These are phyloP conservation scores for Bacterosira constricta DNA, from an alignment of 108 stramenopile genomes.

Conservation along the genomic window DNA sequence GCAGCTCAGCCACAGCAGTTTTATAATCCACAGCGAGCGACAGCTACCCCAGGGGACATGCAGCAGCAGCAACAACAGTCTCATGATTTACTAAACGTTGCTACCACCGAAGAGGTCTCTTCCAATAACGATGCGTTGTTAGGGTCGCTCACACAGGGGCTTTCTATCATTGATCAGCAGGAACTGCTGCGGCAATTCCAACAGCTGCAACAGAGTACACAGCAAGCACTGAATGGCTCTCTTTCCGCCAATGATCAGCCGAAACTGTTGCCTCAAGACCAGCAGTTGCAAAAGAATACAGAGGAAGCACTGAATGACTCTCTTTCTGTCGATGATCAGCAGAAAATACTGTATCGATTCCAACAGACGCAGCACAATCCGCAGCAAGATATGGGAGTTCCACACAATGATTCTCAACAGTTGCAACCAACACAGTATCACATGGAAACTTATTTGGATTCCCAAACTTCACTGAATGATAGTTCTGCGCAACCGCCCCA, in stretches of 20 bases:
- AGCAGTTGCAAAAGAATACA: background rate
- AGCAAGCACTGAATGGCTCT: background rate
- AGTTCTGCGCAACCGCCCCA: no score
- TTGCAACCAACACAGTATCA: no score
- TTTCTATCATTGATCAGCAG: background rate
- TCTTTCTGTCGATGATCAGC: conserved; percentile 4
- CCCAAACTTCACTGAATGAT: no score
- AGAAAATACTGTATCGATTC: conserved; percentile 1
- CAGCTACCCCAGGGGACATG: background rate
- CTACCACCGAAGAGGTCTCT: background rate
- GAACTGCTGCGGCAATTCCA: background rate
- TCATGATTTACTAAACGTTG: background rate
- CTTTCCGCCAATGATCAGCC: conserved; percentile 1
- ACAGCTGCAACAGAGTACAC: background rate
- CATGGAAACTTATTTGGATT: no score
- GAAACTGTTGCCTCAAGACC: conserved; percentile 1
- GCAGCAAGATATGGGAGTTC: background rate
- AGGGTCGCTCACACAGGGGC: background rate
- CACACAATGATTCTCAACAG: no score
- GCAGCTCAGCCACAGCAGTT: background rate
- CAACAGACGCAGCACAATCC: background rate
- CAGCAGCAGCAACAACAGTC: background rate
- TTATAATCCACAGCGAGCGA: background rate
- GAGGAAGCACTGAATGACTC: background rate
- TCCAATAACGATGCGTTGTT: background rate